phyloP scores from a whole-genome alignment of 2,329 filamentous ascomycete genomes.

The Colletotrichum sp. region DNA sequence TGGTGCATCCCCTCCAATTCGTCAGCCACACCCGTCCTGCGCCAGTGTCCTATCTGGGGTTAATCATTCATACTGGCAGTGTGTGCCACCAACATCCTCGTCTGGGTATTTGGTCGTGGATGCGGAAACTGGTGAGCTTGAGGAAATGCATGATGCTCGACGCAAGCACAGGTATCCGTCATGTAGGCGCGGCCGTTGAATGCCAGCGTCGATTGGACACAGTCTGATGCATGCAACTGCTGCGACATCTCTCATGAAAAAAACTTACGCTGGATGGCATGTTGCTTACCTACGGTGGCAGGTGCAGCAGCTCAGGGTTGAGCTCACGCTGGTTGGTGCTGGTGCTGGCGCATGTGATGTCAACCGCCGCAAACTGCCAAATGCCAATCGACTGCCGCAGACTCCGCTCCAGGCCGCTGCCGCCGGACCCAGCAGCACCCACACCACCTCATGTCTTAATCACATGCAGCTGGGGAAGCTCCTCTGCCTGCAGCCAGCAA shows the following conservation, averaged over 20 bases:
- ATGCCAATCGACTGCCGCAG: not conserved
- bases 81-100: not conserved
- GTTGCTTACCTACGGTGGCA: not conserved
- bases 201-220: not conserved
- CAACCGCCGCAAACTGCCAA: not conserved
- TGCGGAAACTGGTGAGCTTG: not conserved
- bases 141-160: not conserved
- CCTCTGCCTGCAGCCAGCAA: not conserved
- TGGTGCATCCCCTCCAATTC: not conserved
- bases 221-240: not conserved
- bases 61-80: not conserved
- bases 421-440: not conserved
- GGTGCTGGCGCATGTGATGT: not conserved
- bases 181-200: not conserved
- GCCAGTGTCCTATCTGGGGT: not conserved
- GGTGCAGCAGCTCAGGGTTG: not conserved
- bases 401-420: not conserved
- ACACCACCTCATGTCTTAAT: not conserved
- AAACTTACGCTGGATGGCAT: not conserved
- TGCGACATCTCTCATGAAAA: not conserved
- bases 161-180: not conserved
- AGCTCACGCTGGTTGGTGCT: not conserved
- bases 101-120: not conserved
- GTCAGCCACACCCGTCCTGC: not conserved
- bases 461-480: constrained; percentile 15